phyloP scores from a whole-genome alignment of 2,329 filamentous ascomycete species.

The Stachybotrys chartarum region DNA sequence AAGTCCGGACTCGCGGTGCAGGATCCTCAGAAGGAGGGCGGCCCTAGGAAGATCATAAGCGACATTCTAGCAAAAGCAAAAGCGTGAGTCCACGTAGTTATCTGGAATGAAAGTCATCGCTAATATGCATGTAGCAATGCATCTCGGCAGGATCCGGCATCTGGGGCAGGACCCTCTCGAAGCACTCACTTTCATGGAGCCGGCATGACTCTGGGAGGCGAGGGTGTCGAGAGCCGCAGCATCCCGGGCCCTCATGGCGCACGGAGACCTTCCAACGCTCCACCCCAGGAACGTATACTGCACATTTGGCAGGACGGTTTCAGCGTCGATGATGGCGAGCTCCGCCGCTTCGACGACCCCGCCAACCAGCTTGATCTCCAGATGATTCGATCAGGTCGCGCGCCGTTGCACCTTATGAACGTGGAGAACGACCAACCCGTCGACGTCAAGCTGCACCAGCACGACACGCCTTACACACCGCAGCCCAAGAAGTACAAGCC shows the following conservation, averaged over 20 bases:
- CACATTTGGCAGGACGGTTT: constrained; percentile 82
- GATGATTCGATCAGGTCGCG: constrained; percentile 71
- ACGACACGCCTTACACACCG: constrained; percentile 61
- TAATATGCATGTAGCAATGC: constrained; percentile 41
- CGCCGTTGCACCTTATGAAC: constrained; percentile 71
- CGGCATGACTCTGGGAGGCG: constrained; percentile 71
- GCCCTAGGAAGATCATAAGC: constrained; percentile 49
- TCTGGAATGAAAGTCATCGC: background rate
- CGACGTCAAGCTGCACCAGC: constrained; percentile 71
- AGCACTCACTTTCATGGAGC: constrained; percentile 57
- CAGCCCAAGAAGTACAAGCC: constrained; percentile 72
- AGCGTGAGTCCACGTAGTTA: constrained; percentile 35
- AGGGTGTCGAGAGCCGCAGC: constrained; percentile 62
- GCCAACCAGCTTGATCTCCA: constrained; percentile 63
- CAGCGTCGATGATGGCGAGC: constrained; percentile 73
- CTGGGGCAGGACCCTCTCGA: constrained; percentile 43
- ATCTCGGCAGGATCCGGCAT: constrained; percentile 43
- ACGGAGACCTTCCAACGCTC: constrained; percentile 19
- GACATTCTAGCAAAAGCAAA: constrained; percentile 59
- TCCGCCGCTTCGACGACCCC: constrained; percentile 74
- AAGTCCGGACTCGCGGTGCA: constrained; percentile 69
- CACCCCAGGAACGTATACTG: constrained; percentile 59
- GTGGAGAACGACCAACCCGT: constrained; percentile 68
- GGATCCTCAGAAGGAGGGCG: constrained; percentile 47
- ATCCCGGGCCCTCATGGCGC: constrained; percentile 52